Evolutionary conservation across 2,329 filamentous ascomycete genomes (phyloP).

Genomic region (Simplicillium sp.): DNA sequence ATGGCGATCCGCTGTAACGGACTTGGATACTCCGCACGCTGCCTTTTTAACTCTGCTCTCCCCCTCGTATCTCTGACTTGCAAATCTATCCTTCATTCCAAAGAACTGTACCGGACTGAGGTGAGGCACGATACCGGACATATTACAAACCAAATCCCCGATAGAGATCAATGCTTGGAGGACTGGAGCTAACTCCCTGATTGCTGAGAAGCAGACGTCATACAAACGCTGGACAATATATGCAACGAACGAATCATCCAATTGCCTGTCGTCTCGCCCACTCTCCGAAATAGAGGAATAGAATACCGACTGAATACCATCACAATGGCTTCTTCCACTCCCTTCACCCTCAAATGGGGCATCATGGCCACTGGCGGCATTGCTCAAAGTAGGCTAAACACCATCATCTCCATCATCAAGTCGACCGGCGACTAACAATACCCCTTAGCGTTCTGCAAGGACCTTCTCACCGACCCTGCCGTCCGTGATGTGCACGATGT

Average conservation of each 20-base stretch:
- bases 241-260: no score
- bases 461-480: constrained; percentile 66
- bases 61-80: background rate
- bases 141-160: no score
- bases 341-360: constrained; percentile 46
- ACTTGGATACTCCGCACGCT: background rate
- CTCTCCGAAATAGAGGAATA: background rate
- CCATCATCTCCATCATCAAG: background rate
- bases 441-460: constrained; percentile 58
- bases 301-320: constrained; percentile 3
- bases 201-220: no score
- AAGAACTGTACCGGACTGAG: no score
- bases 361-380: constrained; percentile 53
- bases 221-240: no score
- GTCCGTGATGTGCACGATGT: constrained; percentile 62
- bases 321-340: constrained; percentile 27
- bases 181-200: no score
- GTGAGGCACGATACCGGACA: no score
- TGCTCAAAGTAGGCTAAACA: constrained; percentile 43
- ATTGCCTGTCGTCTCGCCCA: background rate
- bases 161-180: no score
- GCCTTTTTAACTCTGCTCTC: background rate
- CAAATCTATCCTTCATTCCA: no score
- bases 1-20: no score
- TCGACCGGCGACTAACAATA: background rate